A percentile compares a stretch with the other conserved stretches of the same genome.
These are phyloP conservation scores for Colletotrichum karsti DNA, from an alignment of 2,329 filamentous ascomycete genomes.

Conservation along the genomic window DNA sequence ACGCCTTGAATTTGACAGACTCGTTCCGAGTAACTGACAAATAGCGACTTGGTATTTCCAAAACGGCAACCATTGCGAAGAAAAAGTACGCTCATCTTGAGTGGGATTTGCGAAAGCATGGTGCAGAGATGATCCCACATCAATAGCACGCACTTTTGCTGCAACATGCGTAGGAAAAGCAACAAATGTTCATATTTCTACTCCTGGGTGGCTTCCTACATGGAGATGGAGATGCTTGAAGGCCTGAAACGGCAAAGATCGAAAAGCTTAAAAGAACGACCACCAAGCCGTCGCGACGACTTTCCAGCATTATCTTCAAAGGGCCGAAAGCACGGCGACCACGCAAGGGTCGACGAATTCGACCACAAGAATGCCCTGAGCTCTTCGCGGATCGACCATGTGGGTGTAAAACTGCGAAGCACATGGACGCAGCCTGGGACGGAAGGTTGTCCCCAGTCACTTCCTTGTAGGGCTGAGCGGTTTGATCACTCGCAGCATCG, in stretches of 20 bases:
- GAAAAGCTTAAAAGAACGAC: conserved; percentile 8
- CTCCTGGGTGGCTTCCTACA: too few relatives aligned
- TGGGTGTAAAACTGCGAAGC: neutral
- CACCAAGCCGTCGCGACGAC: neutral
- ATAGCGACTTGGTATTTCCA: neutral
- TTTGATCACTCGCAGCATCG: neutral
- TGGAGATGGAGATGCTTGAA: too few relatives aligned
- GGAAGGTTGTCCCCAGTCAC: too few relatives aligned
- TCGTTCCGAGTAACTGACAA: too few relatives aligned
- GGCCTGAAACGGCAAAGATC: too few relatives aligned
- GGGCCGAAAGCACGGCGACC: neutral
- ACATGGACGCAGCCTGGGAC: neutral
- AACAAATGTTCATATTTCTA: neutral
- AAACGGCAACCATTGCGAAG: neutral
- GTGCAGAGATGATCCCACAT: neutral
- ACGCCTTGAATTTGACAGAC: neutral
- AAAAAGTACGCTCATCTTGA: neutral
- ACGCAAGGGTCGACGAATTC: conserved; percentile 19
- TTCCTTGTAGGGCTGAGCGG: neutral
- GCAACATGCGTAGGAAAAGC: neutral
- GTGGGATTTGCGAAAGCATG: neutral
- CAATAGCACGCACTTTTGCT: neutral
- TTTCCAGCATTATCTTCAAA: neutral
- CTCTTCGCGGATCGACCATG: too few relatives aligned
- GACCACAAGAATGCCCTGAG: too few relatives aligned